Evolutionary conservation across 2,329 filamentous ascomycete genomes (phyloP).

Genomic region (Phyllosticta ampelicida): DNA sequence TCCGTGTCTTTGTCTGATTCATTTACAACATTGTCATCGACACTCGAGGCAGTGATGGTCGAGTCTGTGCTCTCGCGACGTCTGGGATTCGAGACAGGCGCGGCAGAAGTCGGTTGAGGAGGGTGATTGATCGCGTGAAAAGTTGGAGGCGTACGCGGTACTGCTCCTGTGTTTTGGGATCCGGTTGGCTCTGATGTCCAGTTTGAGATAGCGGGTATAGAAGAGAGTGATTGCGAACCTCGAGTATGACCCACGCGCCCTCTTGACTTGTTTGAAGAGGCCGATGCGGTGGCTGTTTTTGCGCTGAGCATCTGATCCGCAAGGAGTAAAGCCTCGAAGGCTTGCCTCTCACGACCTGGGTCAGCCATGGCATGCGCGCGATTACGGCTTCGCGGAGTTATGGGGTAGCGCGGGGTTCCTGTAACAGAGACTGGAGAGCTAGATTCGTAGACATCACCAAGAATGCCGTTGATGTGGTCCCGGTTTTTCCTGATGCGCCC

Average conservation of each 20-base stretch:
- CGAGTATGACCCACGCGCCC: slow-evolving; percentile 54
- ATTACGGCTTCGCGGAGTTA: slow-evolving; percentile 18
- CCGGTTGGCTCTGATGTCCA: slow-evolving; percentile 44
- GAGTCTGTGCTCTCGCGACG: slow-evolving; percentile 60
- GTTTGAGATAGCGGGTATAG: slow-evolving; percentile 65
- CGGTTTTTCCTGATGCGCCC: slow-evolving; percentile 82
- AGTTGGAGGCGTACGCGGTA: slow-evolving; percentile 38
- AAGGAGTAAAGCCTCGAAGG: slow-evolving; percentile 66
- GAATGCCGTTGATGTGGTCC: slow-evolving; percentile 58
- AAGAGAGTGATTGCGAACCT: slow-evolving; percentile 73
- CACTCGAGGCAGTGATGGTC: slow-evolving; percentile 31
- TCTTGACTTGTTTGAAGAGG: slow-evolving; percentile 51
- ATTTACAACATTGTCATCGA: slow-evolving; percentile 40
- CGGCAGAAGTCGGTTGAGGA: slow-evolving; percentile 32
- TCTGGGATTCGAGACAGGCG: slow-evolving; percentile 24
- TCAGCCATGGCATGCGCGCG: background rate
- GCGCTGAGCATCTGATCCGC: slow-evolving; percentile 68
- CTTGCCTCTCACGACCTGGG: slow-evolving; percentile 42
- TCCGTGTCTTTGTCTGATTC: slow-evolving; percentile 53
- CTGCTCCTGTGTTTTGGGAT: slow-evolving; percentile 45
- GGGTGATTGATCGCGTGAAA: slow-evolving; percentile 34
- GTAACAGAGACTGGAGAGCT: slow-evolving; percentile 48
- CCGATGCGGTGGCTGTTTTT: slow-evolving; percentile 62
- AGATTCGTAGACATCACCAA: slow-evolving; percentile 43
- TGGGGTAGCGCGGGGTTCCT: slow-evolving; percentile 30